Conservation (phyloP, 2,329 filamentous ascomycete species). For the Pseudocercospora crystallina region DNA sequence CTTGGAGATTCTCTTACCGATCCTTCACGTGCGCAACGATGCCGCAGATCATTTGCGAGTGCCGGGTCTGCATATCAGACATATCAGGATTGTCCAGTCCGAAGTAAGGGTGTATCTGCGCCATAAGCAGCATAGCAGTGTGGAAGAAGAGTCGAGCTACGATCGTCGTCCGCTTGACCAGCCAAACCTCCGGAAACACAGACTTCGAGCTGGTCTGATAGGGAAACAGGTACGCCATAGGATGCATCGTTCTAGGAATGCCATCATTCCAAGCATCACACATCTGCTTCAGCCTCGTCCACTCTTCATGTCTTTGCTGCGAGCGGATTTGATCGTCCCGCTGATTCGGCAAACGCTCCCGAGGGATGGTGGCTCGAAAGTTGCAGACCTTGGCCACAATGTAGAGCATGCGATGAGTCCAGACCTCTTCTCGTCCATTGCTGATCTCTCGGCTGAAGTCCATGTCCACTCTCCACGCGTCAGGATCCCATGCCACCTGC, state of each 20-base stretch:
- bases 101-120: conserved; percentile 71
- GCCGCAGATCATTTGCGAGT: conserved; percentile 83
- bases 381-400: conserved; percentile 84
- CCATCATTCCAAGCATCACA: conserved; percentile 79
- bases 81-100: conserved; percentile 64
- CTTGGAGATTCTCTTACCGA: conserved; percentile 44
- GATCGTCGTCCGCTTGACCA: conserved; percentile 78
- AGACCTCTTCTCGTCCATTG: conserved; percentile 71
- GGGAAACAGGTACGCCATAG: conserved; percentile 73
- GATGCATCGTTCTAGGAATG: conserved; percentile 83
- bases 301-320: conserved; percentile 69
- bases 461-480: conserved; percentile 85
- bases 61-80: conserved; percentile 66
- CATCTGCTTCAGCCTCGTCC: conserved; percentile 75
- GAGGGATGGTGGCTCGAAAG: conserved; percentile 70
- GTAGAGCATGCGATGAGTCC: conserved; percentile 87
- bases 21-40: conserved; percentile 85
- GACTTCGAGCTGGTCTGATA: conserved; percentile 68
- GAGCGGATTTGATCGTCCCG: conserved; percentile 64
- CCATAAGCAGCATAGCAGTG: conserved; percentile 76
- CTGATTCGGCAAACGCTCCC: conserved; percentile 52
- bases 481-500: conserved; percentile 83
- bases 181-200: conserved; percentile 83
- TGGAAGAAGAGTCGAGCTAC: conserved; percentile 87
- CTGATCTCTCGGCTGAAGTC: conserved; percentile 61